phyloP scores from a whole-genome alignment of 495 filamentous ascomycete genomes.

The Sabuloglossum arenarium region DNA sequence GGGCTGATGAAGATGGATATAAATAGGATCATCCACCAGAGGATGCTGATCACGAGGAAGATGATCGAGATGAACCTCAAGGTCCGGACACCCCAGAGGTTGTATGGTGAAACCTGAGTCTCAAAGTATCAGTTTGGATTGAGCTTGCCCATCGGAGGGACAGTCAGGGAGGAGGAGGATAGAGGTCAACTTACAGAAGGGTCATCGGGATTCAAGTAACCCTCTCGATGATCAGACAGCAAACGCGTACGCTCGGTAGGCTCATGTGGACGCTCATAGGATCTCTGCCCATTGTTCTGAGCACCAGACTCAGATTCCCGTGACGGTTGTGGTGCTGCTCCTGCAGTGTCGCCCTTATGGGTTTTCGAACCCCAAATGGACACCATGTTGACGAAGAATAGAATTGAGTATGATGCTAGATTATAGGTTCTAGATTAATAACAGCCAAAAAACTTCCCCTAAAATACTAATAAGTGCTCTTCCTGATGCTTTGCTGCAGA shows the following conservation, averaged over 20 bases:
- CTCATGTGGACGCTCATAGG: conserved; percentile 9
- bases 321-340: background rate
- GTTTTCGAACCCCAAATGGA: conserved; percentile 7
- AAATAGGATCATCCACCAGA: conserved; percentile 81
- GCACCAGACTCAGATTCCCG: background rate
- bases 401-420: background rate
- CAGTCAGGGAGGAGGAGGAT: background rate
- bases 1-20: conserved; percentile 76
- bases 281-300: background rate
- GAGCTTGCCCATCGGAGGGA: background rate
- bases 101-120: conserved; percentile 72
- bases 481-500: too few species aligned
- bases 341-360: background rate
- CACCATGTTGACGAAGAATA: conserved; percentile 1
- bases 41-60: conserved; percentile 50
- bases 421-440: too few species aligned
- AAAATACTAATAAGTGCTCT: too few species aligned
- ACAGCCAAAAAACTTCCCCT: too few species aligned
- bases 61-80: conserved; percentile 51
- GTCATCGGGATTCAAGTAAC: conserved; percentile 77
- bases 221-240: conserved; percentile 33
- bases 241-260: conserved; percentile 59
- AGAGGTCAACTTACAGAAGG: conserved; percentile 43
- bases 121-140: background rate
- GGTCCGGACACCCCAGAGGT: conserved; percentile 72